Base-by-base conservation (phyloP, 805 yeast genomes). In the Cyberlindnera amylophila region DNA sequence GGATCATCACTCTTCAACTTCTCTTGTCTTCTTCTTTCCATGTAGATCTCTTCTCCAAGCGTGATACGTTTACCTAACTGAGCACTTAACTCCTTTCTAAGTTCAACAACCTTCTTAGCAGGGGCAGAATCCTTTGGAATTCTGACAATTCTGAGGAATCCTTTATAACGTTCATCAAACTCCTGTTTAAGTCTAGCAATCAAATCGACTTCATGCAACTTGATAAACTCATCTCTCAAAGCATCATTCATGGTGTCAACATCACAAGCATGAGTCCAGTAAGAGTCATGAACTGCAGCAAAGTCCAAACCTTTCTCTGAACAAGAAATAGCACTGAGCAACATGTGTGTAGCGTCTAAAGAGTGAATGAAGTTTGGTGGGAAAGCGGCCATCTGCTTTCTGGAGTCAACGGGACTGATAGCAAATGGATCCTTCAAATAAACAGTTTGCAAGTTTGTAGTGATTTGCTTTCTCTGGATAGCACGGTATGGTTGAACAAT, bases 331-430 rank as follows among this genome's bases (percentile, higher is more conserved):
- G 97, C 95, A 8, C 96, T 84, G 70, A 90, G 66, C 39, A 93
- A 70, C 99, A 91, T 93, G 62, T 91, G 99, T 0, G 96, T 83
- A 1, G 98, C 98, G 71, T 91, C 99, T 44, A 91, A 70, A 0
- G 98, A 91, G 61, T 91, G 99, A 39, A 91, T 85, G 62, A 76
- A 91, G 62, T 91, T 91, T 26, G 99, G 99, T 13, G 99, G 96
- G 64, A 91, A 86, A 0, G 96, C 99, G 31, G 89, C 80, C 51
- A 80, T 80, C 64, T 93, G 99, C 59, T 90, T 88, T 58, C 96
- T 77, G 6, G 89, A 72, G 62, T 89, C 90, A 33, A 95, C 96
- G 31, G 83, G 85, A 39, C 81, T 79, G 32, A 86, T 72, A 12
- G 83, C 81, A 57, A 79, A 85, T n/a, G 98, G 97, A 67, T 91